Evolutionary conservation across 2,329 filamentous ascomycete species (phyloP).

Genomic region (Colletotrichum theobromicola): DNA sequence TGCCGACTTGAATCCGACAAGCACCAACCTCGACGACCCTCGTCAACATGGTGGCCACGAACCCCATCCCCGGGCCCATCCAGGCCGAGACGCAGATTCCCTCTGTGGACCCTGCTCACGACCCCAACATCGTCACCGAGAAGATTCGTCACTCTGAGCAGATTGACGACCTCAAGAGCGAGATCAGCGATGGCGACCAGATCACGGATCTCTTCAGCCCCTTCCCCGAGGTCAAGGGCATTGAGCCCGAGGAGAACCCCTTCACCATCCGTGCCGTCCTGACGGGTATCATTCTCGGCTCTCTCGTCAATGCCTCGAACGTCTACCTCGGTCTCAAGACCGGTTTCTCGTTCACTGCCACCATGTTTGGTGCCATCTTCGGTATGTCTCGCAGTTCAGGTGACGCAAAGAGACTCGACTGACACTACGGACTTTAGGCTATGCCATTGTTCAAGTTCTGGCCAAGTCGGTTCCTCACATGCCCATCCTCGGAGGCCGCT

Average conservation of each 20-base stretch:
- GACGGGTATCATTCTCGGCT: slow-evolving; percentile 60
- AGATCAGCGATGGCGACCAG: slow-evolving; percentile 28
- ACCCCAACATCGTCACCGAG: slow-evolving; percentile 1
- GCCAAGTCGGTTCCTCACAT: slow-evolving; percentile 46
- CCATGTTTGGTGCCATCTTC: slow-evolving; percentile 60
- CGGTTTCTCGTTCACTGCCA: slow-evolving; percentile 53
- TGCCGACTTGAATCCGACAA: not conserved
- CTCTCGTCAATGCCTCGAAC: slow-evolving; percentile 66
- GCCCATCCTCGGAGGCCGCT: slow-evolving; percentile 57
- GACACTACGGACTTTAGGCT: slow-evolving; percentile 45
- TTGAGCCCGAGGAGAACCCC: slow-evolving; percentile 50
- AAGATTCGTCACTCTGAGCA: slow-evolving; percentile 9
- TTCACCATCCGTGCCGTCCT: slow-evolving; percentile 61
- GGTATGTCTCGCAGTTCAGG: slow-evolving; percentile 53
- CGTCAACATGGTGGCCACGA: not conserved
- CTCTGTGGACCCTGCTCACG: not conserved
- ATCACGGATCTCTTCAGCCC: slow-evolving; percentile 43
- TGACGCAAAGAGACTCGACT: not conserved
- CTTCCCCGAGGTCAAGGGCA: slow-evolving; percentile 44
- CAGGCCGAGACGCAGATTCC: slow-evolving; percentile 12
- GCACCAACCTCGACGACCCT: not conserved
- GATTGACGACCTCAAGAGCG: slow-evolving; percentile 19
- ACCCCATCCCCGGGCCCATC: slow-evolving; percentile 2
- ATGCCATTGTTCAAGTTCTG: slow-evolving; percentile 34
- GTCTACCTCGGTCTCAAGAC: slow-evolving; percentile 64